Base-by-base conservation (phyloP, 2,329 filamentous ascomycete species). In the Colletotrichum zoysiae region DNA sequence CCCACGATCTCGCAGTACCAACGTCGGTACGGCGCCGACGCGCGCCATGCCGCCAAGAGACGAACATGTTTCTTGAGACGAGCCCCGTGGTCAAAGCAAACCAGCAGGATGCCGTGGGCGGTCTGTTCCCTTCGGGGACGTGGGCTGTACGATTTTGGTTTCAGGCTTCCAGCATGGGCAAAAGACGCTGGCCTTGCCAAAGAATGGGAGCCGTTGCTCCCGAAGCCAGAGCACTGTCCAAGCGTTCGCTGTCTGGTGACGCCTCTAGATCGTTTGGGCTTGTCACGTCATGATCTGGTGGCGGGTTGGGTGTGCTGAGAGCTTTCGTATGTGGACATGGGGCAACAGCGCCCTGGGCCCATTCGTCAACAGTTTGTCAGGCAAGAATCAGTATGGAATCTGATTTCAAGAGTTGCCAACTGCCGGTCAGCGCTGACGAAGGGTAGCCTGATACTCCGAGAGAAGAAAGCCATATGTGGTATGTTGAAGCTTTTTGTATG, bases 181-280 rank as follows among this genome's bases (percentile, higher is more conserved):
- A 42, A 26, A 23, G 30, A 1, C n/a, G 38, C 26, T 3, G 11
- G 18, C 14, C 14, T 33, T 26, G 65, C 16, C 58, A 59, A 33
- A 7, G 50, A 40, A 26, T 30, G 44, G 16, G 51, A 57, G 53
- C 69, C 51, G 23, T 53, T 58, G 58, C 26, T 58, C 30, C 53
- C 38, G 16, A 44, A 63, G 58, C 53, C 69, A 16, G 40, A 60
- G 65, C 70, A 72, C 55, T 56, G 60, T 65, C 70, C 48, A 72
- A 61, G 65, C 65, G 65, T 65, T 72, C 65, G 30, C 48, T 26
- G 16, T 26, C 46, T n/a, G 20, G 9, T 12, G 38, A n/a, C 46
- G 40, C 48, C 4, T 26, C 23, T 14, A 3, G 9, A 11, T n/a
- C 44, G 20, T 46, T n/a, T 26, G 48, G 35, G 7, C 6, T 20